Percentiles rank a stretch among this genome's conserved stretches.
Conservation (phyloP, 768 basidiomycete genomes). For the Hygrocybe coccinea region DNA sequence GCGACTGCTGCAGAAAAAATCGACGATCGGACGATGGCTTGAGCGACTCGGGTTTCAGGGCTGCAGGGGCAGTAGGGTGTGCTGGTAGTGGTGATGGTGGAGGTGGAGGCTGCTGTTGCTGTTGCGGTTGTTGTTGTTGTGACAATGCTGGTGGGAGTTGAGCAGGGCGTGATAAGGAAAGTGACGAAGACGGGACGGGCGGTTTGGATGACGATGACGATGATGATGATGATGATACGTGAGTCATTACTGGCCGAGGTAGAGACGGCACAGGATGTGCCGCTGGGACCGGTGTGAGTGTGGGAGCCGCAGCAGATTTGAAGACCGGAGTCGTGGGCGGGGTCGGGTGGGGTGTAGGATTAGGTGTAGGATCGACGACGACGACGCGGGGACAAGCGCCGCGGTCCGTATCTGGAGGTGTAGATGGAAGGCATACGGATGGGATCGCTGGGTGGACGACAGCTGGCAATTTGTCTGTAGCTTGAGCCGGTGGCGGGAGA, state of each 20-base stretch:
- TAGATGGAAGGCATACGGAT: background rate
- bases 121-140: no score
- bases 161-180: background rate
- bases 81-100: background rate
- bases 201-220: background rate
- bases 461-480: conserved; percentile 18
- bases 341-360: conserved; percentile 72
- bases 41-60: conserved; percentile 7
- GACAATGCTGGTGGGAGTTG: no score
- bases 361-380: conserved; percentile 72
- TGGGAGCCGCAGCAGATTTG: background rate
- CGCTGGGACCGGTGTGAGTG: background rate
- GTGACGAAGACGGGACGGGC: background rate
- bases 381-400: conserved; percentile 49
- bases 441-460: conserved; percentile 4
- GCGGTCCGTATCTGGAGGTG: conserved; percentile 1
- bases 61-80: background rate
- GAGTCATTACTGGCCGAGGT: background rate
- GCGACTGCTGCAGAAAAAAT: conserved; percentile 14
- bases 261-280: background rate
- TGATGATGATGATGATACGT: no score
- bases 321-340: conserved; percentile 63
- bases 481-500: no score
- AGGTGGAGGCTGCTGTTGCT: background rate
- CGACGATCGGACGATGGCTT: conserved; percentile 11